Conservation (phyloP, 257 asterid genomes). For the Fraxinus quadrangulata region DNA sequence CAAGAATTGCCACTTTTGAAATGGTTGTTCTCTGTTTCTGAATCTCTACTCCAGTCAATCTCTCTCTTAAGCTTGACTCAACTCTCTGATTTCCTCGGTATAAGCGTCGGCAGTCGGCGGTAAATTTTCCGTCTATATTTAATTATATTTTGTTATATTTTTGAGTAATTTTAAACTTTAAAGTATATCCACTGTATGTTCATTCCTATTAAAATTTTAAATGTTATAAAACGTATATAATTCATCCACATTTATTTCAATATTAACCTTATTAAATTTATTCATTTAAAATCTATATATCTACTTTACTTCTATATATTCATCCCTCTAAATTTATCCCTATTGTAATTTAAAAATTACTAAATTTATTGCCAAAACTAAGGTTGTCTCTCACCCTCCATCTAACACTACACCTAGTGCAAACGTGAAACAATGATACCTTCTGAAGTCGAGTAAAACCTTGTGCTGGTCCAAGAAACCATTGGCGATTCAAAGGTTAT, state of each 20-base stretch:
- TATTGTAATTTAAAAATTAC: too few relatives aligned
- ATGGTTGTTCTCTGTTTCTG: neutral
- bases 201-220: too few relatives aligned
- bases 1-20: neutral
- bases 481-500: constrained; percentile 25
- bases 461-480: constrained; percentile 34
- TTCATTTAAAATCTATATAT: too few relatives aligned
- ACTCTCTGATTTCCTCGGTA: neutral
- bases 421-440: constrained; percentile 30
- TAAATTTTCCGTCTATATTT: neutral
- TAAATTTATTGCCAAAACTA: constrained; percentile 15
- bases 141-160: too few relatives aligned
- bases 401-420: constrained; percentile 43
- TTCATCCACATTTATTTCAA: too few relatives aligned
- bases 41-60: neutral
- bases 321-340: too few relatives aligned
- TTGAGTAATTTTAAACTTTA: too few relatives aligned
- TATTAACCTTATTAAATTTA: too few relatives aligned
- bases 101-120: neutral
- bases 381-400: constrained; percentile 43
- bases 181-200: too few relatives aligned
- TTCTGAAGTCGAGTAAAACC: constrained; percentile 29
- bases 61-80: neutral
- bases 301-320: too few relatives aligned
- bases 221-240: too few relatives aligned